Conservation (phyloP, 2,329 filamentous ascomycete genomes). For the Cercospora sojina region DNA sequence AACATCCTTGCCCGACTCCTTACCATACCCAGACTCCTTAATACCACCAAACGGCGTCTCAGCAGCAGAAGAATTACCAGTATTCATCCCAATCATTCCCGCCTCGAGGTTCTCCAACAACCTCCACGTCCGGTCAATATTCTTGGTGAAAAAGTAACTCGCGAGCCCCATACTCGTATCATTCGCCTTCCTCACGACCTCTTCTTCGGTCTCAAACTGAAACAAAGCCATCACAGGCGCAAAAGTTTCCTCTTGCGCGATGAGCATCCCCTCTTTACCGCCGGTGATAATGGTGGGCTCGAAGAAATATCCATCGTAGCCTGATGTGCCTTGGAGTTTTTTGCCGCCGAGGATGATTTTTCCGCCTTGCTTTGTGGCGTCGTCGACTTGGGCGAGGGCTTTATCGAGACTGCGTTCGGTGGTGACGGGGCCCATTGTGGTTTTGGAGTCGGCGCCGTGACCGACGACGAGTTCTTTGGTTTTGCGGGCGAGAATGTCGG, state of each 20-base stretch:
- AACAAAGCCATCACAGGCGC: constrained; percentile 64
- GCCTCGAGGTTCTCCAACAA: constrained; percentile 67
- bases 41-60: constrained; percentile 68
- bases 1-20: constrained; percentile 66
- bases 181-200: constrained; percentile 61
- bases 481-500: constrained; percentile 54
- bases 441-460: constrained; percentile 58
- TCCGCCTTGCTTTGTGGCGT: constrained; percentile 63
- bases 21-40: constrained; percentile 67
- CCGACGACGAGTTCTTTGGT: constrained; percentile 59
- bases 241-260: constrained; percentile 62
- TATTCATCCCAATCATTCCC: constrained; percentile 62
- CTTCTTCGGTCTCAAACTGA: constrained; percentile 64
- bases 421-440: constrained; percentile 62
- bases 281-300: constrained; percentile 64
- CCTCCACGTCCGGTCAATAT: constrained; percentile 64
- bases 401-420: constrained; percentile 58
- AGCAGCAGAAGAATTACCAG: constrained; percentile 63
- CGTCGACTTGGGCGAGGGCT: constrained; percentile 55
- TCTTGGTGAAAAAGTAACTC: constrained; percentile 68
- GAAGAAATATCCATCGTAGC: constrained; percentile 64
- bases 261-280: constrained; percentile 59
- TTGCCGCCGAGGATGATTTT: constrained; percentile 62
- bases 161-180: constrained; percentile 64
- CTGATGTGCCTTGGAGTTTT: constrained; percentile 42